phyloP scores from a whole-genome alignment of 257 asterid species.

The Asclepias syriaca region DNA sequence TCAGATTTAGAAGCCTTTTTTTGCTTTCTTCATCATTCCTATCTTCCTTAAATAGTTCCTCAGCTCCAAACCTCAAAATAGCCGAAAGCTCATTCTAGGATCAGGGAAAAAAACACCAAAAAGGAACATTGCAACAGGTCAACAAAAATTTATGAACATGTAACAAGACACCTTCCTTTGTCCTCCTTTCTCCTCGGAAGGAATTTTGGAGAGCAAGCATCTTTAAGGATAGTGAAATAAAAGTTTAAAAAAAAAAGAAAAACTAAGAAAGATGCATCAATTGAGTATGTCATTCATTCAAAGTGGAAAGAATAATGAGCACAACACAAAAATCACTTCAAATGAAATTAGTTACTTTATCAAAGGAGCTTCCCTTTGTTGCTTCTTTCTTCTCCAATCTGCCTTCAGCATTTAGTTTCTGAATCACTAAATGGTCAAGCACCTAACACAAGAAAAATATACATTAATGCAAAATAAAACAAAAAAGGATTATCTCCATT shows the following conservation, averaged over 20 bases:
- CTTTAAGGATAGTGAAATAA: not conserved
- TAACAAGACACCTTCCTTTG: not conserved
- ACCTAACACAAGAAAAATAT: conserved; percentile 42
- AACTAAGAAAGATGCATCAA: not conserved
- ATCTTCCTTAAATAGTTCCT: conserved; percentile 92
- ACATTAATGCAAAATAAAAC: not conserved
- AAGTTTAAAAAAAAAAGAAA: not conserved
- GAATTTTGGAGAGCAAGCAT: not conserved
- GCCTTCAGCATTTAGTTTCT: conserved; percentile 94
- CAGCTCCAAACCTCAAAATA: conserved; percentile 97
- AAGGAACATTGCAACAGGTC: conserved; percentile 1
- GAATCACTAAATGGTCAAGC: conserved; percentile 97
- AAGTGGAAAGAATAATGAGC: not conserved
- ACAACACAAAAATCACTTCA: not conserved
- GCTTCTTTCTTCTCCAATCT: conserved; percentile 96
- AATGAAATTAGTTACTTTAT: conserved; percentile 48
- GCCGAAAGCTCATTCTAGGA: conserved; percentile 95
- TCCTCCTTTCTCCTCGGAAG: not conserved
- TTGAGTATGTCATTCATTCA: not conserved
- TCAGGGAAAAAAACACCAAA: conserved; percentile 20
- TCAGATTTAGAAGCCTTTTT: conserved; percentile 87
- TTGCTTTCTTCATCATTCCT: conserved; percentile 93
- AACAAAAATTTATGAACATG: not conserved
- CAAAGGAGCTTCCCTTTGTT: conserved; percentile 76
- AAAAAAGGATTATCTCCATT: not conserved